Evolutionary conservation across 768 basidiomycete species (phyloP), one percentile per base, ranked within the genome.

Genomic region (Albatrellus ellisii): DNA sequence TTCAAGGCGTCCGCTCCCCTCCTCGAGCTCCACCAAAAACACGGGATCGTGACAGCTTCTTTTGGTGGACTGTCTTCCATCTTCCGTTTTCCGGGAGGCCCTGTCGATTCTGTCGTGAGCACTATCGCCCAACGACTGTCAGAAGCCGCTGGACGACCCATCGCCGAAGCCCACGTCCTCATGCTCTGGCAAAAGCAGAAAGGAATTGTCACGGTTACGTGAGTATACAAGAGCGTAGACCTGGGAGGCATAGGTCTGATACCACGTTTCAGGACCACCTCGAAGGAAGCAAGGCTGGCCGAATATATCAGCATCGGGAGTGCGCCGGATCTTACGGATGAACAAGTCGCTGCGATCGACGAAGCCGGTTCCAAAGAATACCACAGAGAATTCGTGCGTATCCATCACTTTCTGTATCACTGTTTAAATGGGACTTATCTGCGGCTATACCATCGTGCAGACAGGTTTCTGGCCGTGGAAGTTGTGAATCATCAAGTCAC

Each of bases 271-370:
- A 68, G 67, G 42, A 69, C 67, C 37, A 63, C 59, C 32, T 54
- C 59, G 2, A 69, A 63, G 47, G 55, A 52, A 36, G 57, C 66
- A 26, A 63, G 72, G 6, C 53, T 76, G 10, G 55, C 63, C 45
- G 66, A 70, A 38, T 75, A 74, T 51, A 52, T 75, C 37, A 63
- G 58, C 6, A 63, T 65, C 7, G 62, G 60, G 6, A 62, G 65
- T 41, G 58, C 74, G 6, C 61, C 64, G 37, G 49, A 47, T 10
- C 49, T 62, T 31, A 57, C 54, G 1, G 48, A 45, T 1, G 53
- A 52, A 14, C 59, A 62, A 33, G 52, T 59, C 2, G 29, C 49
- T 22, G 47, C 26, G 7, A 59, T 62, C 28, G 57, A 54, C 29
- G 50, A 51, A 11, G 54, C 49, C 3, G 60, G 60, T 6, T 48